Conservation (phyloP, 2,329 filamentous ascomycete genomes). For the Fusarium sublunatum region DNA sequence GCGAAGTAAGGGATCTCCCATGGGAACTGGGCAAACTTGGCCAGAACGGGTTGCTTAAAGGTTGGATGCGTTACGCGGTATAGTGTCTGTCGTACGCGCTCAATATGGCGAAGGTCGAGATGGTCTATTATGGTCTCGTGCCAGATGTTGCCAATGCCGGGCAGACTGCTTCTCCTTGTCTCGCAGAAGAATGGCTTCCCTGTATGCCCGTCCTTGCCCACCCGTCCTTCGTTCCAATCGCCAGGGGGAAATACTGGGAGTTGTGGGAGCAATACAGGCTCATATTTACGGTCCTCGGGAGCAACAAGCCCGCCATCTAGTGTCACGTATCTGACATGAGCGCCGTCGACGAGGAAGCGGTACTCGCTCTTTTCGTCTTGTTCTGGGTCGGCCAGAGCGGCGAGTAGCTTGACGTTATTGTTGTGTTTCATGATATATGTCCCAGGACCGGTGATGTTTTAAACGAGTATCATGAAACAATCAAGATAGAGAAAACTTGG, state of each 20-base stretch:
- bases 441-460: background rate
- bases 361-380: constrained; percentile 49
- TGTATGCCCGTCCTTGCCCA: constrained; percentile 44
- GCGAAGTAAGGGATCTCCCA: constrained; percentile 49
- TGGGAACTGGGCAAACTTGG: constrained; percentile 46
- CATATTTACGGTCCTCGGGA: constrained; percentile 50
- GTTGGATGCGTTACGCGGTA: constrained; percentile 43
- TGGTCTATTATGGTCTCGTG: constrained; percentile 50
- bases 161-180: constrained; percentile 43
- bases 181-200: constrained; percentile 46
- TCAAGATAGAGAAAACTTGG: background rate
- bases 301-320: constrained; percentile 51
- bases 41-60: constrained; percentile 39
- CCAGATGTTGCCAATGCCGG: constrained; percentile 51
- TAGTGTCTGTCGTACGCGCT: constrained; percentile 46
- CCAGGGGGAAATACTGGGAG: constrained; percentile 54
- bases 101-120: constrained; percentile 46
- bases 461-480: background rate
- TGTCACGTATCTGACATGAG: constrained; percentile 55
- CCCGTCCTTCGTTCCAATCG: constrained; percentile 55
- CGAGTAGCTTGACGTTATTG: constrained; percentile 43
- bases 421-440: constrained; percentile 30
- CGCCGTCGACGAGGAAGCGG: constrained; percentile 52
- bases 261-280: constrained; percentile 47
- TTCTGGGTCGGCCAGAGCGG: constrained; percentile 43